Base-by-base conservation (phyloP, 108 stramenopile genomes). In the Mediolabrus comicus region DNA sequence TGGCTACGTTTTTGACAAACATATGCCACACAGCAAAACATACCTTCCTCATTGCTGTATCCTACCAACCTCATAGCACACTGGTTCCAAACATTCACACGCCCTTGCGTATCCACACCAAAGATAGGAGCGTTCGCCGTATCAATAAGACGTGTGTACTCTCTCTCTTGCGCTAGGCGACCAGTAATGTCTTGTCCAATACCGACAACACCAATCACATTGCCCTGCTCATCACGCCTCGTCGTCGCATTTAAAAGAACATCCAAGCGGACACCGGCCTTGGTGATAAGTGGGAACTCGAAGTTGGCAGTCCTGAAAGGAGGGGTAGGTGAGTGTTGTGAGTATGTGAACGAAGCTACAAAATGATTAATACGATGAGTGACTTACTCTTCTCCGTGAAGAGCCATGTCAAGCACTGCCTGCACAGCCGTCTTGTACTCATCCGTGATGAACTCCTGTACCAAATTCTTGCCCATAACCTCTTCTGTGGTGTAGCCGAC, bases 91-190 rank as follows among this genome's bases (percentile, higher is more conserved):
- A 77, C 62, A 2, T 34, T 79, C 0, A 86, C 83, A 61, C 76
- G 84, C 26, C 89, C 89, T 52, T 88, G 72, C 10, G 54, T 69
- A 67, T 89, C 89, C 51, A 93, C 81, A 11, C 92, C 92, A 65
- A 93, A 93, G 25, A 93, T 89, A 3, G 92, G 92, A 17, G 89
- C 92, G 65, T 92, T 92, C 0, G 89, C 89, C 11, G 84, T 79
- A 35, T 92, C 92, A 60, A 90, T 88, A 10, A 92, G 65, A 53
- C 87, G 83, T 10, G 84, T 60, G 27, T 87, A 75, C 63, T 89
- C 91, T 43, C 80, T 33, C 33, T 77, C 75, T 57, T 77, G 75
- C 2, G 75, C 75, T 54, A 77, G 64, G n/a, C 75, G 75, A 32
- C 84, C 91, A 10, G 91, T 92, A 28, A 92, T 86, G 53, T 89